Conservation (phyloP, 2,329 filamentous ascomycete genomes). For the Plectosphaerella sp. region DNA sequence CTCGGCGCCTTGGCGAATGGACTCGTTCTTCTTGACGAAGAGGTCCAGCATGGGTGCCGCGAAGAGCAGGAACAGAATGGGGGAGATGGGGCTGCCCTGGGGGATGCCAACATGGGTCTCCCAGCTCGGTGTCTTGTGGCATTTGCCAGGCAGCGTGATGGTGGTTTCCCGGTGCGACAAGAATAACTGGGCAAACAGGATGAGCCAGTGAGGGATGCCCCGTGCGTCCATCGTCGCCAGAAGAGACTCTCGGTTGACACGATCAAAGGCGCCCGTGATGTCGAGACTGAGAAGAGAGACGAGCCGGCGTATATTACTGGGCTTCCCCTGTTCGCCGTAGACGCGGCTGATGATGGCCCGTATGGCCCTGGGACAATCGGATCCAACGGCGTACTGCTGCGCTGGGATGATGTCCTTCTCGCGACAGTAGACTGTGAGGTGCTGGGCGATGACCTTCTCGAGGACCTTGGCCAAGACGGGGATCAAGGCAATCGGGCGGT, state of each 20-base stretch:
- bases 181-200: slow-evolving; percentile 1
- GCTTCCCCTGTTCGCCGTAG: no score
- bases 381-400: background rate
- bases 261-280: slow-evolving; percentile 3
- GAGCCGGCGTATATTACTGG: no score
- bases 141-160: background rate
- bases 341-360: background rate
- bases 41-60: slow-evolving; percentile 1
- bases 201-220: background rate
- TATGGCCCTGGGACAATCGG: slow-evolving; percentile 7
- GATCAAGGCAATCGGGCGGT: background rate
- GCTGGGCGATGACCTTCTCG: background rate
- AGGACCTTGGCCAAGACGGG: background rate
- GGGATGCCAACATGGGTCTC: slow-evolving; percentile 4
- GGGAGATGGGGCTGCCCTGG: slow-evolving; percentile 3
- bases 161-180: background rate
- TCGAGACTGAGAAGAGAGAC: background rate
- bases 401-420: background rate
- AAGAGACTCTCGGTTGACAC: background rate
- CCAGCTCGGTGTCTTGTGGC: background rate
- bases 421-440: background rate
- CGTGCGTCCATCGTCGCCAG: background rate
- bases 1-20: background rate
- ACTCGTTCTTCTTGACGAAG: background rate
- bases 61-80: slow-evolving; percentile 5